Base-by-base conservation (phyloP, 176 grass and related monocot species). In the Oryza meyeriana region DNA sequence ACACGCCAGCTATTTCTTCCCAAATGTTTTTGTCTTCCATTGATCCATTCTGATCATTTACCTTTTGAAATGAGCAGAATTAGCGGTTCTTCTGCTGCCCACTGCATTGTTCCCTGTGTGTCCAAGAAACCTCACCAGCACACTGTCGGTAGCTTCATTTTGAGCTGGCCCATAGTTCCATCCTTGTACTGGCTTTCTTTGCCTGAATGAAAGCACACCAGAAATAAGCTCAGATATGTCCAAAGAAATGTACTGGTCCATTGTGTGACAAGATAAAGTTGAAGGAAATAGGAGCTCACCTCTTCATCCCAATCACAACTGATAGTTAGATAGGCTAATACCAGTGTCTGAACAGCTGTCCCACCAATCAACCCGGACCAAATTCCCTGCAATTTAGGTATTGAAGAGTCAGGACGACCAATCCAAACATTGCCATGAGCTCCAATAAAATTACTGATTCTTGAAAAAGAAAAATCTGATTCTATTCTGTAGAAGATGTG, bases 301-400 rank as follows among this genome's bases (percentile, higher is more conserved):
- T 90, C 86, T 79, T 90, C 79, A 34, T 93, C 72, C 91, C 88
- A 93, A 3, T 90, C 91, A 39, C 86, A 89, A 79, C 64, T 78
- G 39, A 71, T 45, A 22, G 88, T 90, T 39, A 93, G 76, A 22
- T 81, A 83, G 32, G 29, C 62, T 6, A 93, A 45, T 22, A 90
- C 52, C 35, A 90, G 9, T 2, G 91, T 90, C n/a, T 93, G 91
- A 35, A 88, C 70, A 4, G 81, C 81, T 5, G 85, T 90, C 7
- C 88, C 91, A 1, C 84, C 82, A 72, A 93, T 90, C 88, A 93
- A 62, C 45, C 91, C 88, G 2, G 80, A 77, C 91, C 91, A 93
- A 47, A 93, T 90, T 3, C 91, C 88, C 91, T 93, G 88, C 29
- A 87, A 63, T 81, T 25, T 41, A 62, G 39, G 10, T 58, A 13